phyloP scores from a whole-genome alignment of 2,329 filamentous ascomycete genomes.

The Botrytis tulipae region DNA sequence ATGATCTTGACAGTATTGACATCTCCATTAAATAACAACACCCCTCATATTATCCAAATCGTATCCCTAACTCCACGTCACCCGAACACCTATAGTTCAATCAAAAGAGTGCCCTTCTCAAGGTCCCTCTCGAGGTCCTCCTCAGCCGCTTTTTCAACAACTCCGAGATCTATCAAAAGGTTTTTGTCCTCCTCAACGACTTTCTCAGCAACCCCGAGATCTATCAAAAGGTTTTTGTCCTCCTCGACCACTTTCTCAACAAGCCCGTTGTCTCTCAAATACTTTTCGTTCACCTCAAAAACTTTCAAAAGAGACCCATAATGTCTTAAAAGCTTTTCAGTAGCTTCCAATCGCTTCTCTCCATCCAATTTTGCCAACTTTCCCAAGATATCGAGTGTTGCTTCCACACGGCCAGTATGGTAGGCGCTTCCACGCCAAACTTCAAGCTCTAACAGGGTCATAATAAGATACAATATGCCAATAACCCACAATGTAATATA shows the following conservation, averaged over 20 bases:
- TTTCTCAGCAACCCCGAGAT: not conserved
- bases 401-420: accelerated
- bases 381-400: not conserved
- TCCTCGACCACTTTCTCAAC: not conserved
- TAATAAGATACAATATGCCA: not conserved
- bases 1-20: not conserved
- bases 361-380: not conserved
- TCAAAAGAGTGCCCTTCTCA: not conserved
- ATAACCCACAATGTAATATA: not conserved
- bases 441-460: too few relatives aligned
- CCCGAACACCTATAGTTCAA: not conserved
- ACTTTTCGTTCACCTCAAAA: not conserved
- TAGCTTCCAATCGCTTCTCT: not conserved
- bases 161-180: not conserved
- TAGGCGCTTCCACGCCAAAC: too few relatives aligned
- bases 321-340: not conserved
- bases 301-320: not conserved
- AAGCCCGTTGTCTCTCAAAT: not conserved
- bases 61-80: not conserved
- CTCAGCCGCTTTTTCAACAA: not conserved
- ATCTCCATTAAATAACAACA: not conserved
- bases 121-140: not conserved
- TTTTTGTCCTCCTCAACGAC: too few relatives aligned
- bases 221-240: not conserved
- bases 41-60: accelerated